Conservation (phyloP, 352 stramenopile species). For the Pythium pyrilobum region DNA sequence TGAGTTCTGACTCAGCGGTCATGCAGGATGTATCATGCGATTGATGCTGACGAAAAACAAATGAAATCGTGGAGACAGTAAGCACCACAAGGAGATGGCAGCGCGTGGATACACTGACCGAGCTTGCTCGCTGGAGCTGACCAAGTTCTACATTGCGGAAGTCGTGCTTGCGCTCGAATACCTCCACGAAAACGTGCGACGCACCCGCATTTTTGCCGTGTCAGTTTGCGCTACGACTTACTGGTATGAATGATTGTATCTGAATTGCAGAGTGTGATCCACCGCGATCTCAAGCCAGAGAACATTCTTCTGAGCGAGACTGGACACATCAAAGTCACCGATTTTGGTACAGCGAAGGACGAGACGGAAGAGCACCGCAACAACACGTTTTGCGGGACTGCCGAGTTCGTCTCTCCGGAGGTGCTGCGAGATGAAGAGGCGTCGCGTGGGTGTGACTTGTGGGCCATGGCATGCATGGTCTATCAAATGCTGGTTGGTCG, state of each 20-base stretch:
- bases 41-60: too few relatives aligned
- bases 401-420: conserved; percentile 90
- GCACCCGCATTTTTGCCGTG: too few relatives aligned
- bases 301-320: conserved; percentile 85
- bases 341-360: conserved; percentile 87
- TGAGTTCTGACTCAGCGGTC: conserved; percentile 15
- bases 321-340: conserved; percentile 87
- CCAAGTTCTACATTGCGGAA: conserved; percentile 93
- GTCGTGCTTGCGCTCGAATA: conserved; percentile 93
- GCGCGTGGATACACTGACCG: conserved; percentile 50
- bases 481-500: conserved; percentile 86
- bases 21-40: neutral
- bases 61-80: too few relatives aligned
- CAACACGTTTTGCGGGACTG: conserved; percentile 88
- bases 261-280: conserved; percentile 85
- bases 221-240: too few relatives aligned
- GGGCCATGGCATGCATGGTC: conserved; percentile 89
- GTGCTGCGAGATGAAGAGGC: conserved; percentile 85
- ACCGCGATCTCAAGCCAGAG: conserved; percentile 93
- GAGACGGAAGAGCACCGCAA: conserved; percentile 71
- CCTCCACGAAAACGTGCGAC: conserved; percentile 76
- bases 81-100: conserved; percentile 65
- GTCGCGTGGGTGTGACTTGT: conserved; percentile 83
- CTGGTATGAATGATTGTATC: too few relatives aligned
- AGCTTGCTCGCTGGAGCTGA: conserved; percentile 77